These are phyloP conservation scores for Wickerhamia fluorescens DNA, from an alignment of 805 yeast species.

Conservation along the genomic window DNA sequence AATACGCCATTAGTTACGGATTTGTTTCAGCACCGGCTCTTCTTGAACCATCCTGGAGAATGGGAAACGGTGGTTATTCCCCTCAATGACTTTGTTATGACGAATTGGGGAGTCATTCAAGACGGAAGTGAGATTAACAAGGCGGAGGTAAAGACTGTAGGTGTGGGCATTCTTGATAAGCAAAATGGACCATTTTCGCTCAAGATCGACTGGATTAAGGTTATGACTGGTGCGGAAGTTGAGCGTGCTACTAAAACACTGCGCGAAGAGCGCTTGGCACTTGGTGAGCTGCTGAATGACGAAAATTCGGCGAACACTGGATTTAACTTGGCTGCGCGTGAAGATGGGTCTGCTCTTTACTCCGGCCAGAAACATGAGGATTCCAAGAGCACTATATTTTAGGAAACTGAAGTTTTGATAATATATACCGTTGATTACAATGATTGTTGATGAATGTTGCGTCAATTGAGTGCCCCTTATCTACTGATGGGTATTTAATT, in stretches of 20 bases:
- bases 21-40: conserved; percentile 74
- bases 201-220: conserved; percentile 68
- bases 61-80: conserved; percentile 85
- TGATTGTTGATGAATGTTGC: too few relatives aligned
- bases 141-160: conserved; percentile 61
- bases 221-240: conserved; percentile 50
- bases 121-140: conserved; percentile 52
- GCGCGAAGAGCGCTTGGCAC: conserved; percentile 17
- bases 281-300: conserved; percentile 6
- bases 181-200: conserved; percentile 70
- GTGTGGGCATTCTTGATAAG: conserved; percentile 71
- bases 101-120: conserved; percentile 67
- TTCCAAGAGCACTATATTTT: conserved; percentile 29
- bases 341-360: conserved; percentile 8
- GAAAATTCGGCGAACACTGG: too few relatives aligned
- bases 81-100: conserved; percentile 69
- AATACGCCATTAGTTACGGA: conserved; percentile 74
- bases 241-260: conserved; percentile 33
- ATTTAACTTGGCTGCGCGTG: too few relatives aligned
- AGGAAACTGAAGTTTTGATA: too few relatives aligned
- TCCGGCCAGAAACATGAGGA: conserved; percentile 19
- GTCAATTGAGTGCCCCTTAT: too few relatives aligned
- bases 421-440: not conserved
- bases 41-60: conserved; percentile 59
- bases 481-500: too few relatives aligned